A percentile compares a stretch with the other conserved stretches of the same genome.
phyloP scores from a whole-genome alignment of 1,139 yeast genomes.

The Pichiaceae sp. region DNA sequence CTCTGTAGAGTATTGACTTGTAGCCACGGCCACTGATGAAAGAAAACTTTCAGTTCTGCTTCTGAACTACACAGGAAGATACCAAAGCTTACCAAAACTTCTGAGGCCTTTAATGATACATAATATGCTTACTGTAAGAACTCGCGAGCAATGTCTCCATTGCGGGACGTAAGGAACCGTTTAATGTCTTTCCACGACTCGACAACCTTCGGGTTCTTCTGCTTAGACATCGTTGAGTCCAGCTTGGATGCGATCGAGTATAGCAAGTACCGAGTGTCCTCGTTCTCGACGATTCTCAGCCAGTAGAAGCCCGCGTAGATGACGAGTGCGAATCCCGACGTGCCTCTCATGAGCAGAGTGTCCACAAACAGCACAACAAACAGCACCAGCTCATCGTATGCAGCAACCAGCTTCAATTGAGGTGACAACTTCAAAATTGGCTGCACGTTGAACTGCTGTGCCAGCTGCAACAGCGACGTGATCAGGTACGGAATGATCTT shows the following conservation, averaged over 20 bases:
- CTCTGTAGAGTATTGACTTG: too few species aligned
- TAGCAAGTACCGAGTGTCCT: constrained; percentile 39
- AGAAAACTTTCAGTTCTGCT: constrained; percentile 73
- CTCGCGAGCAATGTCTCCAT: constrained; percentile 19
- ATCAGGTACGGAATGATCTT: constrained; percentile 54
- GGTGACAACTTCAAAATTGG: constrained; percentile 33
- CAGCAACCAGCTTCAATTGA: constrained; percentile 40
- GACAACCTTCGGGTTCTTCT: constrained; percentile 40
- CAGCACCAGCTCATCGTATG: constrained; percentile 53
- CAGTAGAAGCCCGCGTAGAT: constrained; percentile 55
- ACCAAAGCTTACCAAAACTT: constrained; percentile 37
- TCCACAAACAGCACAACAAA: constrained; percentile 46
- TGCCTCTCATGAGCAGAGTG: constrained; percentile 53
- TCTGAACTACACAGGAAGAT: constrained; percentile 75
- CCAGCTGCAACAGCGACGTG: constrained; percentile 50
- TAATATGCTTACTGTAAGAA: constrained; percentile 7
- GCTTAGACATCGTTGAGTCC: constrained; percentile 32
- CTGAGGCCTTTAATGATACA: constrained; percentile 1
- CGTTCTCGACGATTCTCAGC: constrained; percentile 54
- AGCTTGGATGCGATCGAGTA: constrained; percentile 32
- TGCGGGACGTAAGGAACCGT: constrained; percentile 31
- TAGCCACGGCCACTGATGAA: constrained; percentile 52
- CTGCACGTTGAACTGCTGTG: constrained; percentile 31
- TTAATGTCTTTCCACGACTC: constrained; percentile 36
- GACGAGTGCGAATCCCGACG: constrained; percentile 60